phyloP scores from a whole-genome alignment of 805 yeast genomes.

The Ogataea sp. region DNA sequence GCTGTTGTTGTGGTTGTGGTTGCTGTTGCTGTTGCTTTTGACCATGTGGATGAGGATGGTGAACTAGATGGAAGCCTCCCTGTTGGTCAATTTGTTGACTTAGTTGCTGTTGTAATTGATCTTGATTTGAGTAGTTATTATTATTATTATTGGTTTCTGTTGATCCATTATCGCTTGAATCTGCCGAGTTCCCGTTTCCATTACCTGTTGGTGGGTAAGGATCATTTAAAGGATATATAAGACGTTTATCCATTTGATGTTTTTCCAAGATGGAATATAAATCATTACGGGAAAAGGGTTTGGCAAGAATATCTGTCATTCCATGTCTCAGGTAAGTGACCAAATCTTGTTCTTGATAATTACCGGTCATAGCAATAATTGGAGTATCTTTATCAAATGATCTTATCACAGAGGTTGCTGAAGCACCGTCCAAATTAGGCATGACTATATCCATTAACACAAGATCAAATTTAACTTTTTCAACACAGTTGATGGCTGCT shows the following conservation, averaged over 20 bases:
- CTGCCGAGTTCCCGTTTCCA: no score
- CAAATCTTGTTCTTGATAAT: constrained; percentile 73
- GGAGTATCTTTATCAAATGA: constrained; percentile 81
- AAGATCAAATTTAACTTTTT: constrained; percentile 62
- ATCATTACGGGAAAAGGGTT: constrained; percentile 89
- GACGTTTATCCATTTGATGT: constrained; percentile 44
- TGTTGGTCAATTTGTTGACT: background rate
- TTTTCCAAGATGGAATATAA: constrained; percentile 71
- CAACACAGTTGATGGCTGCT: constrained; percentile 73
- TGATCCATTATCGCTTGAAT: constrained; percentile 7
- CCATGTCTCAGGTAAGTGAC: constrained; percentile 79
- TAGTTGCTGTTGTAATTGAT: background rate
- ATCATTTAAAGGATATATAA: constrained; percentile 16
- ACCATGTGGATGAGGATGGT: no score
- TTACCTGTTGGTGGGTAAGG: constrained; percentile 15
- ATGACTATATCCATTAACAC: constrained; percentile 84
- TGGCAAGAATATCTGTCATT: constrained; percentile 86
- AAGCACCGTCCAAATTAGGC: constrained; percentile 85
- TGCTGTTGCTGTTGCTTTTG: no score
- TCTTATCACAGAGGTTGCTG: constrained; percentile 85
- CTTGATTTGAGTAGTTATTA: background rate
- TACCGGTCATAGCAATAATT: constrained; percentile 91
- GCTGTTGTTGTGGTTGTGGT: no score
- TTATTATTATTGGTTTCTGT: background rate
- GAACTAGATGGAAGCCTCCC: background rate